Percentiles rank a stretch among this genome's conserved stretches.
phyloP scores from a whole-genome alignment of 2,329 filamentous ascomycete species.

The Cordyceps cicadae region DNA sequence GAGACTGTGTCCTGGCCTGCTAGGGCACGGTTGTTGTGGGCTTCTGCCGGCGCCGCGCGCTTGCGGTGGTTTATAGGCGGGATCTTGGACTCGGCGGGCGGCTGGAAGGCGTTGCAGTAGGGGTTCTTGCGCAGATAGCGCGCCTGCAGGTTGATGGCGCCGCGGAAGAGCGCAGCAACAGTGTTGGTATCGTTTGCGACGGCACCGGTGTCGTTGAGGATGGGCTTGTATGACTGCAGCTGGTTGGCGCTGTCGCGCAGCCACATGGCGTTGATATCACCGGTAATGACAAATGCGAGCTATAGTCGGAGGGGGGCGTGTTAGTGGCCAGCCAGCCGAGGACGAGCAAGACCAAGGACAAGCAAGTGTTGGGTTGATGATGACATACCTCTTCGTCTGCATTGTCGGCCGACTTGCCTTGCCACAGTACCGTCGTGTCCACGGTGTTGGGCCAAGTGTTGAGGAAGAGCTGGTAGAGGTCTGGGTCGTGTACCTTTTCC shows the following conservation, averaged over 20 bases:
- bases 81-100: conserved; percentile 59
- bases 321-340: background rate
- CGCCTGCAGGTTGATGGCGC: conserved; percentile 68
- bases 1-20: conserved; percentile 40
- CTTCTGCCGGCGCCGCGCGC: background rate
- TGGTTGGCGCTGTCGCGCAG: conserved; percentile 80
- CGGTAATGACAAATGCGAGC: conserved; percentile 74
- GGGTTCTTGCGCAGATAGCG: conserved; percentile 62
- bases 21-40: background rate
- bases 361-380: background rate
- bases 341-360: too few species aligned
- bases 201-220: conserved; percentile 45
- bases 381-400: conserved; percentile 46
- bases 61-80: conserved; percentile 19
- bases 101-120: conserved; percentile 93
- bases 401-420: conserved; percentile 48
- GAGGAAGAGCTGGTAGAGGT: conserved; percentile 61
- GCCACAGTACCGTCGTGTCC: conserved; percentile 65
- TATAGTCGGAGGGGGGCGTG: conserved; percentile 18
- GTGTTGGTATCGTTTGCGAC: conserved; percentile 26
- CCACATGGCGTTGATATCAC: conserved; percentile 91
- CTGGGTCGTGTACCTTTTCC: conserved; percentile 63
- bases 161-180: conserved; percentile 61
- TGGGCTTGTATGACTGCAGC: conserved; percentile 62
- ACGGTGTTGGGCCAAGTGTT: conserved; percentile 70